Conservation (phyloP, 2,329 filamentous ascomycete species). For the Chrysoporthe puriensis region DNA sequence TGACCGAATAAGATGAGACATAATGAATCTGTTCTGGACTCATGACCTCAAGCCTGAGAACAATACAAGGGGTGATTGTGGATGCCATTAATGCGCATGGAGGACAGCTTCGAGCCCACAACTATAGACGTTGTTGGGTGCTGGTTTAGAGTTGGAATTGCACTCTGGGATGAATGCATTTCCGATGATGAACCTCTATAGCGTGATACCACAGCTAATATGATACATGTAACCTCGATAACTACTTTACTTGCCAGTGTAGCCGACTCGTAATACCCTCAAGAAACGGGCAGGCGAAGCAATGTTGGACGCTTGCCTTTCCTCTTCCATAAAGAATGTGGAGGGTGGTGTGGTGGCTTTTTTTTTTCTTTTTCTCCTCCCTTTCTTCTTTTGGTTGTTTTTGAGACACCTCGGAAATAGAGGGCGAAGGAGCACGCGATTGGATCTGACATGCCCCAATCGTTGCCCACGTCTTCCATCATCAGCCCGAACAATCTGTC, state of each 20-base stretch:
- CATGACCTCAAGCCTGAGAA: conserved; percentile 10
- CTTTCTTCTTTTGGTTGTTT: no score
- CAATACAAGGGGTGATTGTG: conserved; percentile 9
- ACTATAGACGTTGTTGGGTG: conserved; percentile 28
- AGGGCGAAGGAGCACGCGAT: neutral
- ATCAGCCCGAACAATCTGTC: neutral
- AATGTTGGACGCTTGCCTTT: no score
- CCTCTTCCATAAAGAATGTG: neutral
- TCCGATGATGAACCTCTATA: conserved; percentile 23
- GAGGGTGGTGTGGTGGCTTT: no score
- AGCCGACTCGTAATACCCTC: no score
- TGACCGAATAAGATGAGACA: conserved; percentile 13
- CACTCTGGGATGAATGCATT: conserved; percentile 27
- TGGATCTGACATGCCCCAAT: neutral
- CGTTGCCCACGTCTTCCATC: neutral
- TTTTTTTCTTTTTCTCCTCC: no score
- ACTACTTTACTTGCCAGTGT: neutral
- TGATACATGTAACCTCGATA: conserved; percentile 16
- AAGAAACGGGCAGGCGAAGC: no score
- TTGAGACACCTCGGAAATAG: neutral
- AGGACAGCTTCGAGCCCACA: conserved; percentile 22
- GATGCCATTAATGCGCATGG: conserved; percentile 16
- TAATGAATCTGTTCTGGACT: conserved; percentile 8
- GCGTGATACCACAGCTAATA: conserved; percentile 27
- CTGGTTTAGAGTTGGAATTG: conserved; percentile 25